These are phyloP conservation scores for Scutellaria baicalensis DNA, from an alignment of 257 asterid genomes.

Conservation along the genomic window DNA sequence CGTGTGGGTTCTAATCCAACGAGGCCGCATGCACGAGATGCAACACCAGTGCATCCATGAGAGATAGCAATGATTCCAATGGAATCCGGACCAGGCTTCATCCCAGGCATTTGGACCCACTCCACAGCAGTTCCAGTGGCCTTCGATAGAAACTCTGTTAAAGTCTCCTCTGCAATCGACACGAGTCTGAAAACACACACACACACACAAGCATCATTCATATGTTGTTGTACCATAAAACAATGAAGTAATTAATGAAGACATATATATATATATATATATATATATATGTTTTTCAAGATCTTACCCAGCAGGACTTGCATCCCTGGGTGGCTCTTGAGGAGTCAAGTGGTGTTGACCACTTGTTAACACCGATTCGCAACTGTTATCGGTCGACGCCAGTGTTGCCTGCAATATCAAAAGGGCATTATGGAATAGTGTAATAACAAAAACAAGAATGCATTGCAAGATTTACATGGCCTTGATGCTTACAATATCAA, in stretches of 20 bases:
- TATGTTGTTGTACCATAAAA: background rate
- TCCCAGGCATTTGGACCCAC: conserved; percentile 99
- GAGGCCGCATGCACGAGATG: conserved; percentile 99
- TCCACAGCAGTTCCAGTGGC: conserved; percentile 99
- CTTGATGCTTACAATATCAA: background rate
- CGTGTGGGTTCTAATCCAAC: conserved; percentile 94
- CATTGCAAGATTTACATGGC: background rate
- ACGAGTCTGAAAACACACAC: conserved; percentile 53
- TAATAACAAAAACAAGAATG: background rate
- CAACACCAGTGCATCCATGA: conserved; percentile 99
- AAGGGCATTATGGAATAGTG: background rate
- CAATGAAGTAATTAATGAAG: background rate
- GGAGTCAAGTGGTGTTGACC: conserved; percentile 87
- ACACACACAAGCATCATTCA: conserved; percentile 7
- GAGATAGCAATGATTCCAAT: conserved; percentile 99
- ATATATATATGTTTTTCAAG: background rate
- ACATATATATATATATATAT: no score
- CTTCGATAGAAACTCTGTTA: conserved; percentile 99
- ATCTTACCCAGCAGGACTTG: conserved; percentile 95
- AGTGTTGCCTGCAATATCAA: conserved; percentile 47
- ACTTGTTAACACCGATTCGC: conserved; percentile 96
- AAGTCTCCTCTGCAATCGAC: conserved; percentile 99
- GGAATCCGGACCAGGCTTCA: conserved; percentile 99
- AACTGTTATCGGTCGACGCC: conserved; percentile 85
- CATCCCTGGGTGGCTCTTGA: conserved; percentile 97